Evolutionary conservation across 2,329 filamentous ascomycete species (phyloP), one percentile per base, ranked within the genome.

Genomic region (Exophiala spinifera): DNA sequence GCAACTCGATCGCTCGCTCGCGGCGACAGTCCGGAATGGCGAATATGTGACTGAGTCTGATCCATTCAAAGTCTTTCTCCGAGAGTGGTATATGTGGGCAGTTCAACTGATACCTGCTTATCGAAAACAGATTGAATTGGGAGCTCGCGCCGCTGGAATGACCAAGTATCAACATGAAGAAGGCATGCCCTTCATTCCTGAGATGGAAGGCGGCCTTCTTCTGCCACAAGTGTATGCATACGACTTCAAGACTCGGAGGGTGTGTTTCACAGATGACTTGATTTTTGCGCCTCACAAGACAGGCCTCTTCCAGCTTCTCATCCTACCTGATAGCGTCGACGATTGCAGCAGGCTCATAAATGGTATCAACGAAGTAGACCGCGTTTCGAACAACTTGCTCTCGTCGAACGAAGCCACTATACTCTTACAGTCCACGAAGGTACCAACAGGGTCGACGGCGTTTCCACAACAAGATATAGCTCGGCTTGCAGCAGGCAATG

Each of bases 191-290:
- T 72, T 72, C 43, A 44, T 71, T 14, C 64, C 62, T 0, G 59
- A 65, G 1, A 49, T 62, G 11, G 63, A 60, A 10, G 70, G 70
- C 6, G 69, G 70, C 1, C 40, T 66, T 4, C 66, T 61, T 20
- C 60, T 72, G 10, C 68, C 68, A 2, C 70, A 72, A 47, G 66
- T 70, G 0, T 73, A 70, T 53, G 66, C 66, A 43, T 61, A 45
- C 45, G 48, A 57, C 19, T 58, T 59, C 36, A 61, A 54, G 20
- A 48, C 59, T 2, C 40, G 43, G 6, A 31, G 39, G 5, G 42
- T 67, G 11, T 40, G 43, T 4, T 70, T 71, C 51, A 71, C 65
- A 1, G 70, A 72, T 42, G 69, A 71, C 53, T 56, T 67, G 1
- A 63, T 71, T 6, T 72, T 69, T 51, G 42, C 48, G 1, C 28